Evolutionary conservation across 352 stramenopile genomes (phyloP), one percentile per base, ranked within the genome.

Genomic region (Globisporangium abappressorium): DNA sequence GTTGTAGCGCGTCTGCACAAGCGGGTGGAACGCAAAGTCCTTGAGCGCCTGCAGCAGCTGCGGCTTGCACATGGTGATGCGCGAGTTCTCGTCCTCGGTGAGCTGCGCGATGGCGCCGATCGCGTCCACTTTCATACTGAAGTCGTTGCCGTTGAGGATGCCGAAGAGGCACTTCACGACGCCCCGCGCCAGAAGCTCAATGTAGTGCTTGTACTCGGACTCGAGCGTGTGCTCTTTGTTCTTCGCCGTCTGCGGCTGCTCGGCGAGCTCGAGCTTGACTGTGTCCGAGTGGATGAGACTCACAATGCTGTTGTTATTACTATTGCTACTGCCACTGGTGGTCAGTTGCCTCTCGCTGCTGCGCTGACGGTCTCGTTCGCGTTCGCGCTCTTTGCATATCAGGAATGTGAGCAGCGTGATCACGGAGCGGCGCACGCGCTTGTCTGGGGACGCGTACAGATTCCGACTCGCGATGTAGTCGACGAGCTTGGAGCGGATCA

Each of bases 101-200:
- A 93, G 78, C 62, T 92, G 81, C 20, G 81, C 80, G 12, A 93
- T 85, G 30, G 84, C 80, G n/a, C 73, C 71, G 33, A 90, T 75
- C 8, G 81, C 82, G 63, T 93, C 84, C 9, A 88, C 79, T 64
- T 90, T 90, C 76, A 88, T 90, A 47, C 73, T 76, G 28, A 89
- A 89, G 57, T 91, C 82, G 58, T 89, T 86, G n/a, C 81, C 84
- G 18, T 66, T 59, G 6, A 93, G 70, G 54, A 91, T 88, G 3
- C 81, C 83, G 70, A 91, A 91, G 55, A 91, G 73, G 20, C 82
- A 91, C 54, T 90, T 86, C 57, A 92, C 82, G 33, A 91, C 76
- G 11, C 85, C 85, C n/a, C 84, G 77, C 0, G 85, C 83, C 5
- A 92, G 68, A 1, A 93, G 69, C 38, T 93, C 83, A 49, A 92